Percentiles rank a stretch among this genome's conserved stretches.
Evolutionary conservation across 352 stramenopile species (phyloP).

Genomic region (Pseudoperonospora humuli): DNA sequence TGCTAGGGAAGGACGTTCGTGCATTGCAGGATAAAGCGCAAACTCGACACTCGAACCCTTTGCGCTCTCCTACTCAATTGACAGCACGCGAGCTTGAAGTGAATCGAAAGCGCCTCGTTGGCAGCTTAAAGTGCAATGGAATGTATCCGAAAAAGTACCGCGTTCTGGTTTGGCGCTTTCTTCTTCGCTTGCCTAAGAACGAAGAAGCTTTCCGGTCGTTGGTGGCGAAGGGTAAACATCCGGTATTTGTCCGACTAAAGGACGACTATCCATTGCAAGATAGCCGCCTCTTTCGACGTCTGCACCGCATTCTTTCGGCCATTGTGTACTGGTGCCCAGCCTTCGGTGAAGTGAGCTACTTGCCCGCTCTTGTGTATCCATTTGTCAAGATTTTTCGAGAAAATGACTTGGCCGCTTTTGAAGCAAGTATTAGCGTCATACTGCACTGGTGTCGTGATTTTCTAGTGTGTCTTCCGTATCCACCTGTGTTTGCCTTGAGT

Average conservation of each 20-base stretch:
- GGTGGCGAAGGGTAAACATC: slow-evolving; percentile 67
- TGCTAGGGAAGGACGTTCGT: background rate
- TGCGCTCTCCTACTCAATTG: slow-evolving; percentile 15
- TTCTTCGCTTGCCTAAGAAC: slow-evolving; percentile 81
- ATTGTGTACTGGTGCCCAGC: slow-evolving; percentile 88
- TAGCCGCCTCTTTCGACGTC: slow-evolving; percentile 56
- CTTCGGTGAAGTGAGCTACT: slow-evolving; percentile 79
- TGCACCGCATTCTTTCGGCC: slow-evolving; percentile 74
- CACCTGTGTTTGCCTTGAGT: slow-evolving; percentile 62
- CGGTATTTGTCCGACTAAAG: slow-evolving; percentile 53
- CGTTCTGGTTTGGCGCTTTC: slow-evolving; percentile 75
- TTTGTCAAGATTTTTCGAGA: slow-evolving; percentile 83
- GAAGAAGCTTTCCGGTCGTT: slow-evolving; percentile 68
- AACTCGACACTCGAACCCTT: slow-evolving; percentile 7
- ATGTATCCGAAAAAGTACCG: slow-evolving; percentile 79
- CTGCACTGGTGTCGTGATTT: slow-evolving; percentile 81
- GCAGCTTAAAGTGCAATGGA: slow-evolving; percentile 60
- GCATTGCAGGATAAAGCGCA: slow-evolving; percentile 8
- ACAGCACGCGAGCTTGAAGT: slow-evolving; percentile 38
- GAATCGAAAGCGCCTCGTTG: slow-evolving; percentile 56
- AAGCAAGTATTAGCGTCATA: slow-evolving; percentile 80
- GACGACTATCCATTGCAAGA: slow-evolving; percentile 80
- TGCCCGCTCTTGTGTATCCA: slow-evolving; percentile 81
- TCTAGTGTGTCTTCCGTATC: slow-evolving; percentile 75
- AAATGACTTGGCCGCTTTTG: slow-evolving; percentile 87